Conservation (phyloP, 2,329 filamentous ascomycete species). For the Sclerotinia spermophila region DNA sequence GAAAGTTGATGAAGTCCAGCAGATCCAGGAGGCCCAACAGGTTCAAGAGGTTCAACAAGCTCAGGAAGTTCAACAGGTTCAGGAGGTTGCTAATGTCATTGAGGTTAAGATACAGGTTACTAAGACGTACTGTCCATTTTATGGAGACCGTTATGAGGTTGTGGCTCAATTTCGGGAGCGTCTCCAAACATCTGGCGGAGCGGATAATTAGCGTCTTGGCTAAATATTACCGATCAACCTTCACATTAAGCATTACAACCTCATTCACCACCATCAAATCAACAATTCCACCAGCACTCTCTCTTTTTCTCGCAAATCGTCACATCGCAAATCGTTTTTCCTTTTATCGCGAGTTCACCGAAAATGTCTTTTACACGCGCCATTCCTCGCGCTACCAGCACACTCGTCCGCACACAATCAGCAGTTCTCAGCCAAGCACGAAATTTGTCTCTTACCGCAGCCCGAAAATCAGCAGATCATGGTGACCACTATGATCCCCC, state of each 20-base stretch:
- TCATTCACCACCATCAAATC: not conserved
- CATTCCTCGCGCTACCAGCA: slow-evolving; percentile 5
- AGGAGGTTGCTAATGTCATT: not conserved
- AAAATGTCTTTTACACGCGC: slow-evolving; percentile 14
- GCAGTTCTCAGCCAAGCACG: not conserved
- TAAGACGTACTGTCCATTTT: not conserved
- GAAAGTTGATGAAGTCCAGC: not conserved
- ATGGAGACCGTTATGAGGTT: not conserved
- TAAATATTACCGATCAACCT: slow-evolving; percentile 7
- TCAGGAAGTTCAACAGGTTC: not conserved
- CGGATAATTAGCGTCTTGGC: slow-evolving; percentile 14
- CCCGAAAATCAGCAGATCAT: slow-evolving; percentile 27
- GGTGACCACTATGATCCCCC: slow-evolving; percentile 77
- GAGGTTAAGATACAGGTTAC: not conserved
- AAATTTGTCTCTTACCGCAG: not conserved
- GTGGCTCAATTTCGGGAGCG: not conserved
- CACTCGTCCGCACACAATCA: slow-evolving; percentile 1
- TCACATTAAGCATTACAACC: not conserved
- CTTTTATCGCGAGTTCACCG: no score
- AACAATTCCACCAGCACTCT: not conserved
- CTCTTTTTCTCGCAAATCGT: not conserved
- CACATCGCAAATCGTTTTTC: not conserved
- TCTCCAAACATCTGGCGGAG: not conserved
- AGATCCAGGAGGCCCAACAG: not conserved
- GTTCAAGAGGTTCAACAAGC: not conserved